Evolutionary conservation across 352 stramenopile species (phyloP).

Genomic region (Globisporangium paroecandrum): DNA sequence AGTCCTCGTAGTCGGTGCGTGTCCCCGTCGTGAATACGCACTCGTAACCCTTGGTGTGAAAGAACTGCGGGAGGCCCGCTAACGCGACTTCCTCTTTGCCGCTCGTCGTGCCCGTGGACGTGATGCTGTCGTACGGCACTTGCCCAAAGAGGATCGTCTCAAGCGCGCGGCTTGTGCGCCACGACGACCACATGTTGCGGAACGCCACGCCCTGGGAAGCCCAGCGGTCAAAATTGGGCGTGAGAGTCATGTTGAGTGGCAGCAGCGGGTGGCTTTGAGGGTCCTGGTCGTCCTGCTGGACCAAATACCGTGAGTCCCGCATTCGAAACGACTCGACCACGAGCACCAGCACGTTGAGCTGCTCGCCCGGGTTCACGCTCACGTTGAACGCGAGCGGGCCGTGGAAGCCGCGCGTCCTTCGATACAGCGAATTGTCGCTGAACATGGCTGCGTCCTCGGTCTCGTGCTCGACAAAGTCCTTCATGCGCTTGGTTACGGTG

Average conservation of each 20-base stretch:
- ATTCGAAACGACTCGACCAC: slow-evolving; percentile 65
- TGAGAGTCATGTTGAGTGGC: slow-evolving; percentile 48
- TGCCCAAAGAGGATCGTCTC: slow-evolving; percentile 65
- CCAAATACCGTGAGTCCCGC: slow-evolving; percentile 51
- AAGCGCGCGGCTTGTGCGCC: slow-evolving; percentile 64
- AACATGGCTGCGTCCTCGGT: slow-evolving; percentile 44
- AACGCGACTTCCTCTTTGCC: slow-evolving; percentile 34
- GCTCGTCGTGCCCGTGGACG: slow-evolving; percentile 41
- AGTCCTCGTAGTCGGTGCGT: slow-evolving; percentile 56
- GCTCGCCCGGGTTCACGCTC: slow-evolving; percentile 28
- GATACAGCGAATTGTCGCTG: slow-evolving; percentile 37
- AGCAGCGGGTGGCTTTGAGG: slow-evolving; percentile 19
- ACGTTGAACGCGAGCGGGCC: slow-evolving; percentile 58
- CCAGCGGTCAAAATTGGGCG: slow-evolving; percentile 62
- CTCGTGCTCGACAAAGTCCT: slow-evolving; percentile 42
- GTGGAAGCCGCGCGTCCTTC: slow-evolving; percentile 44
- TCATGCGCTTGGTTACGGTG: slow-evolving; percentile 23
- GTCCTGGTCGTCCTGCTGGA: slow-evolving; percentile 23
- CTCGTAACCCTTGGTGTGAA: slow-evolving; percentile 56
- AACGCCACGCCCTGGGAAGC: slow-evolving; percentile 44
- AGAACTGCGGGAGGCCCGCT: slow-evolving; percentile 52
- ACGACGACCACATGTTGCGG: slow-evolving; percentile 62
- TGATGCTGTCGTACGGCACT: slow-evolving; percentile 58
- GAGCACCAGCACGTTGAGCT: slow-evolving; percentile 61
- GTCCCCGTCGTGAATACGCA: slow-evolving; percentile 60